phyloP scores from a whole-genome alignment of 352 stramenopile species.

The Elongisporangium anandrum region DNA sequence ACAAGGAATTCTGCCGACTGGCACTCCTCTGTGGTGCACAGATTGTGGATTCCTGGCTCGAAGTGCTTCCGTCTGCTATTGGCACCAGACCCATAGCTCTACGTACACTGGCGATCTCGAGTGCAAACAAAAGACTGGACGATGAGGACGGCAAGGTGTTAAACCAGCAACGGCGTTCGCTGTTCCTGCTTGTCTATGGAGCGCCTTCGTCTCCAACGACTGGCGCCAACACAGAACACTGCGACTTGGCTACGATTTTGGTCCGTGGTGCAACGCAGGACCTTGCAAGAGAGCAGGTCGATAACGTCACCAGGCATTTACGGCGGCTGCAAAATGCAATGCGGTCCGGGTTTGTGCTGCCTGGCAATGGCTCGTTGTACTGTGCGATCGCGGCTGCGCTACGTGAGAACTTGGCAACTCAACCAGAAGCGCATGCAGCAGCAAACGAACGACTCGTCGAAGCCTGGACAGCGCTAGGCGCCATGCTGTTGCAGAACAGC shows the following conservation, averaged over 20 bases:
- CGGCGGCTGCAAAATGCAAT: conserved; percentile 5
- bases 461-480: conserved; percentile 4
- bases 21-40: conserved; percentile 6
- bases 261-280: conserved; percentile 3
- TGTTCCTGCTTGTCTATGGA: not conserved
- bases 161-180: not conserved
- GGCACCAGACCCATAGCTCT: not conserved
- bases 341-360: conserved; percentile 4
- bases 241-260: conserved; percentile 5
- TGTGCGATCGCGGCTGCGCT: conserved; percentile 7
- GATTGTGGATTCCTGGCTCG: conserved; percentile 10
- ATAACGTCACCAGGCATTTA: conserved; percentile 3
- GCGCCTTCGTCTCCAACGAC: conserved; percentile 1
- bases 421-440: not conserved
- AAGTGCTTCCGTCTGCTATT: conserved; percentile 4
- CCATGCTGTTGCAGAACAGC: conserved; percentile 7
- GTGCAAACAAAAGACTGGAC: not conserved
- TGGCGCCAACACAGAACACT: not conserved
- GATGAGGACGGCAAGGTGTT: not conserved
- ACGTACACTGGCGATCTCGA: conserved; percentile 4
- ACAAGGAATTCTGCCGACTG: conserved; percentile 4
- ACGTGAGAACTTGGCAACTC: not conserved
- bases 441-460: conserved; percentile 1
- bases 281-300: not conserved
- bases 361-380: conserved; percentile 6